phyloP scores from a whole-genome alignment of 192 early-diverging fungal genomes.

The Backusella mclennaniae region DNA sequence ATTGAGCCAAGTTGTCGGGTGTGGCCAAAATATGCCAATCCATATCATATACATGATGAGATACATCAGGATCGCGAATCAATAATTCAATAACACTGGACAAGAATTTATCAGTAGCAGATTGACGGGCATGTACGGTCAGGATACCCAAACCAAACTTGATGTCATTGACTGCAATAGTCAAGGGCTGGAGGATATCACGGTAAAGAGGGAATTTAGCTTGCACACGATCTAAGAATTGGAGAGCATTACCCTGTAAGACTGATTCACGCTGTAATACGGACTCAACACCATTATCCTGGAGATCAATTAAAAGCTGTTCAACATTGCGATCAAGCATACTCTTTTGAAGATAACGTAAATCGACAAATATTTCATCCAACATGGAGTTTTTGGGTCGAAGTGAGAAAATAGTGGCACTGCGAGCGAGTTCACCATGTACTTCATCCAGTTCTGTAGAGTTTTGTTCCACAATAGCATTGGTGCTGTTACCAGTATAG shows the following conservation, averaged over 20 bases:
- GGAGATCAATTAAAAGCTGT: constrained; percentile 45
- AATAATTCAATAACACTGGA: constrained; percentile 37
- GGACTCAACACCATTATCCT: constrained; percentile 34
- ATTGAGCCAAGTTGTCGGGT: constrained; percentile 31
- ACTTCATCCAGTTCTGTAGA: constrained; percentile 31
- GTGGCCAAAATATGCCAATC: constrained; percentile 45
- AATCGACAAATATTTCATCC: constrained; percentile 52
- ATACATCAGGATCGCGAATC: constrained; percentile 38
- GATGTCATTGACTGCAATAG: constrained; percentile 69
- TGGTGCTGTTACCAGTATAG: constrained; percentile 61
- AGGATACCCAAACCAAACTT: constrained; percentile 72
- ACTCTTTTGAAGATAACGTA: constrained; percentile 31
- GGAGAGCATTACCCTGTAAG: constrained; percentile 66
- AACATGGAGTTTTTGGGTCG: constrained; percentile 67
- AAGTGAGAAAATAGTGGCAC: constrained; percentile 50
- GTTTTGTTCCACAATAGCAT: constrained; percentile 32
- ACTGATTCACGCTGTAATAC: constrained; percentile 56
- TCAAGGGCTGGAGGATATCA: constrained; percentile 73
- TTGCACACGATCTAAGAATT: constrained; percentile 62
- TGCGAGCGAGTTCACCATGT: constrained; percentile 37
- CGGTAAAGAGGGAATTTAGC: constrained; percentile 70
- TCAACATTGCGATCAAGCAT: constrained; percentile 40
- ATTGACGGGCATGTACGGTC: constrained; percentile 19
- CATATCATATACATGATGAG: constrained; percentile 30
- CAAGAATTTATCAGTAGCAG: constrained; percentile 17